Base-by-base conservation (phyloP, 306 rosid species). In the Quercus variabilis region DNA sequence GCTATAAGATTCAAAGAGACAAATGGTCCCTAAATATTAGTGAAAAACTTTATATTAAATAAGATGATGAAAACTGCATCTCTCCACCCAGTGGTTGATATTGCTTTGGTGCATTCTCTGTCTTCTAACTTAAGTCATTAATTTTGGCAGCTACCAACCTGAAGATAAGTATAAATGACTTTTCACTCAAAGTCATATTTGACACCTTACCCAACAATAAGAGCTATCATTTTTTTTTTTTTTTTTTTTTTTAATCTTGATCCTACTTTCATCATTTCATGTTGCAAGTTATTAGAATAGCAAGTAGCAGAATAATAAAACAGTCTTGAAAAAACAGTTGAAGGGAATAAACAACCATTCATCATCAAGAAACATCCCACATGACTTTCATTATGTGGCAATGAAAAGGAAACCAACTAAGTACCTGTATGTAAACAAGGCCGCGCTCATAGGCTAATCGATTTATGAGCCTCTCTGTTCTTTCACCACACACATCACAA, bases 401-500 rank as follows among this genome's bases (percentile, higher is more conserved):
- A 49, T 25, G 25, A 63, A 76, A 57, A 80, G 56, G 25, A 59
- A 69, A 46, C 49, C 62, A 35, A 74, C 52, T 55, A 26, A 15
- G 55, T 88, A 91, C 99, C 96, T 93, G 98, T 5, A 96, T 90
- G 79, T 90, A 93, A 81, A 89, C 41, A 15, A 87, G 85, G 69
- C 96, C 98, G 75, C 91, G 82, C 84, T 96, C 98, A 77, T 91
- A 91, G 23, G 98, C 97, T 81, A 93, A 77, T 35, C 91, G 96
- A 82, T 89, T 91, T 11, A 91, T 82, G 11, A 96, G 91, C 83
- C 91, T 87, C 83, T 87, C n/a, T 35, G 98, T 92, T 84, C 92
- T 95, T 81, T 88, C 96, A 79, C 90, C 88, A 55, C 99, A 92
- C 59, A 57, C 84, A 75, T 87, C 30, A 82, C 98, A 93, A 20